Evolutionary conservation across 2,329 filamentous ascomycete species (phyloP).

Genomic region (Davidsoniella eucalypti): DNA sequence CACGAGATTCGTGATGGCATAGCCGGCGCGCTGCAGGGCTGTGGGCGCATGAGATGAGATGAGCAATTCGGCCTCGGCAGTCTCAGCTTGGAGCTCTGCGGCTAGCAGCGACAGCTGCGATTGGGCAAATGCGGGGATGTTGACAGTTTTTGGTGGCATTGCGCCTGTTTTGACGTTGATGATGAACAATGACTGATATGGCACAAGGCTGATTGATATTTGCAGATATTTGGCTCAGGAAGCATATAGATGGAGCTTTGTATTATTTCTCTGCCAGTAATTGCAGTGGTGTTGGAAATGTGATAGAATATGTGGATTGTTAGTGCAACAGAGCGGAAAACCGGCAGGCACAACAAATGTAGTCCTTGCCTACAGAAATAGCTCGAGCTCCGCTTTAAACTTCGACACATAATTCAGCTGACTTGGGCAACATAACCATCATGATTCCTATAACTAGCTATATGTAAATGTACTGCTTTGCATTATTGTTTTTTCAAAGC

Average conservation of each 20-base stretch:
- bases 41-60: conserved; percentile 51
- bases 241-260: too few relatives aligned
- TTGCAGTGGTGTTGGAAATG: too few relatives aligned
- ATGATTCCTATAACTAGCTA: neutral
- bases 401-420: neutral
- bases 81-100: conserved; percentile 54
- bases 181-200: too few relatives aligned
- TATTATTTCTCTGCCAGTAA: too few relatives aligned
- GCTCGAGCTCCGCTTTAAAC: conserved; percentile 5
- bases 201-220: too few relatives aligned
- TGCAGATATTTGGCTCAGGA: too few relatives aligned
- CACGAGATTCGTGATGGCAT: conserved; percentile 61
- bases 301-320: too few relatives aligned
- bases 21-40: conserved; percentile 57
- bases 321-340: too few relatives aligned
- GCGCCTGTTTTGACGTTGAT: too few relatives aligned
- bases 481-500: neutral
- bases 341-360: too few relatives aligned
- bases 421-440: neutral
- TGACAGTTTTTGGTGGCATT: conserved; percentile 30
- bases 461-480: neutral
- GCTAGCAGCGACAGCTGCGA: conserved; percentile 56
- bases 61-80: conserved; percentile 50
- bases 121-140: conserved; percentile 51
- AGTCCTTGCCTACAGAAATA: too few relatives aligned